Evolutionary conservation across 768 basidiomycete genomes (phyloP).

Genomic region (Boletus vermiculosoides): DNA sequence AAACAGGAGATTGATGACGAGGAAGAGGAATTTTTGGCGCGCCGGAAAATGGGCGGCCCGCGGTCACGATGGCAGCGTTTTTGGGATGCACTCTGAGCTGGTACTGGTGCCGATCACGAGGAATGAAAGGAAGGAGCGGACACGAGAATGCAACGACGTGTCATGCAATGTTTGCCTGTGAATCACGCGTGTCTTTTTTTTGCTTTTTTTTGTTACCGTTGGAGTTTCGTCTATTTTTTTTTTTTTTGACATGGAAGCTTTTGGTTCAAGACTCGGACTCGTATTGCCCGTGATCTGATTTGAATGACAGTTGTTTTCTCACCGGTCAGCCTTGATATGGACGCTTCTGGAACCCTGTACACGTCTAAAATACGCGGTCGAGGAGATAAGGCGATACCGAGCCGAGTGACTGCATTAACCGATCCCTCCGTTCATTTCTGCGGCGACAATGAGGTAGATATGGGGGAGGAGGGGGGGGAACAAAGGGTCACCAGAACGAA

Average conservation of each 20-base stretch:
- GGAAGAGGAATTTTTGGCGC: constrained; percentile 54
- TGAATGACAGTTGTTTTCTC: neutral
- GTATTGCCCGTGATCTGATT: neutral
- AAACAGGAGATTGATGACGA: constrained; percentile 55
- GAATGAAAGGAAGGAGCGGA: neutral
- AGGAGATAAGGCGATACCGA: constrained; percentile 26
- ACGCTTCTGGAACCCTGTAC: neutral
- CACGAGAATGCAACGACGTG: neutral
- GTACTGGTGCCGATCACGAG: neutral
- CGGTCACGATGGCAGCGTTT: constrained; percentile 7
- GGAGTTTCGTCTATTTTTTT: neutral
- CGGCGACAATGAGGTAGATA: constrained; percentile 12
- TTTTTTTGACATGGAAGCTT: neutral
- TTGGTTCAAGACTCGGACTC: neutral
- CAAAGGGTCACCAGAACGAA: neutral
- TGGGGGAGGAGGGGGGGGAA: neutral
- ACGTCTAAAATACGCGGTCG: constrained; percentile 1
- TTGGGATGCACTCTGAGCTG: neutral
- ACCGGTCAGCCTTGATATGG: neutral
- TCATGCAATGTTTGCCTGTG: neutral
- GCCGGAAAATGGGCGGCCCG: constrained; percentile 43
- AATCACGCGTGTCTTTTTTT: neutral
- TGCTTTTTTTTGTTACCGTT: neutral
- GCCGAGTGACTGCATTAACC: constrained; percentile 8
- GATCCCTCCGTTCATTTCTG: constrained; percentile 9